Conservation (phyloP, 2,329 filamentous ascomycete species). For the Colletotrichum tanaceti region DNA sequence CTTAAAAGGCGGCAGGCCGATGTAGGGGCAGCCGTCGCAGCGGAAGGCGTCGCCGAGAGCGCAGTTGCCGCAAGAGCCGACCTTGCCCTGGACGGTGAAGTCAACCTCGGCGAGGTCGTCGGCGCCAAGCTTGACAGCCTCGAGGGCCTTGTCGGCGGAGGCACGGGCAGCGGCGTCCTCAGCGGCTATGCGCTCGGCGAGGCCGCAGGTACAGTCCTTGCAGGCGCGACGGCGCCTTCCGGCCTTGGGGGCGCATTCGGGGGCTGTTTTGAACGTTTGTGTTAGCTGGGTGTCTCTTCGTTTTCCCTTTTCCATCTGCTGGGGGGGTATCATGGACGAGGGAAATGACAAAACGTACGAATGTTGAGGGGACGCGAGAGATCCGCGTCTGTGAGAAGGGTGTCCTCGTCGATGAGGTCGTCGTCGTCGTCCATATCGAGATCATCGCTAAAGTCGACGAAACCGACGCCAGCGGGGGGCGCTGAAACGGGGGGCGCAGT, state of each 20-base stretch:
- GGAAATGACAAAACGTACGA: slow-evolving; percentile 71
- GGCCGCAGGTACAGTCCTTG: slow-evolving; percentile 96
- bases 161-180: slow-evolving; percentile 72
- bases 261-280: slow-evolving; percentile 61
- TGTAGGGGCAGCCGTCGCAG: slow-evolving; percentile 80
- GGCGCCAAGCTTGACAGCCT: slow-evolving; percentile 73
- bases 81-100: slow-evolving; percentile 97
- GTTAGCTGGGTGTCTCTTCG: slow-evolving; percentile 42
- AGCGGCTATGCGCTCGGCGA: slow-evolving; percentile 74
- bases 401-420: slow-evolving; percentile 92
- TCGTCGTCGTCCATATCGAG: slow-evolving; percentile 73
- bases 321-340: slow-evolving; percentile 10
- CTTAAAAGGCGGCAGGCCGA: slow-evolving; percentile 95
- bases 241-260: slow-evolving; percentile 86
- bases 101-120: slow-evolving; percentile 91
- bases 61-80: slow-evolving; percentile 94
- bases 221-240: slow-evolving; percentile 80
- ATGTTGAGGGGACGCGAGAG: slow-evolving; percentile 80
- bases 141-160: slow-evolving; percentile 73
- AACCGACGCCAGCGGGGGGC: slow-evolving; percentile 70
- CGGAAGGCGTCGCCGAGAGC: slow-evolving; percentile 91
- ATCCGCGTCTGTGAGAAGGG: slow-evolving; percentile 86
- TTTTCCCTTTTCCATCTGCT: neutral
- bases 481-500: slow-evolving; percentile 55
- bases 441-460: slow-evolving; percentile 71